Evolutionary conservation across 1,284 basidiomycete genomes (phyloP).

Genomic region (Irpex sp.): DNA sequence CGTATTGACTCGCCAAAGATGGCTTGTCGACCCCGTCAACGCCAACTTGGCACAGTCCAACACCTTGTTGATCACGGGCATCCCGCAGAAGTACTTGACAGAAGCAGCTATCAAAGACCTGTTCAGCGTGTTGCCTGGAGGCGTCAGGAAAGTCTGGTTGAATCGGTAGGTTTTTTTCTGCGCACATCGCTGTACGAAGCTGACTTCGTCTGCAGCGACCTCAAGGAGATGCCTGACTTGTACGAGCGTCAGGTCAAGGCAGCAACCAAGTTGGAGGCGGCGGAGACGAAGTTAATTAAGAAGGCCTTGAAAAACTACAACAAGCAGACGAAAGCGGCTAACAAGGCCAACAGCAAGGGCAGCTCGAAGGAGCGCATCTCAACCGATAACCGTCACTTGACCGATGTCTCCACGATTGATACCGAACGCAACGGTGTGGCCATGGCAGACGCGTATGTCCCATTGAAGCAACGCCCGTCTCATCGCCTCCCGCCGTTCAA

Average conservation of each 20-base stretch:
- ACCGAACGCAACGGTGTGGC: slow-evolving; percentile 35
- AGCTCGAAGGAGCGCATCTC: slow-evolving; percentile 22
- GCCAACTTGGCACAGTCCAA: slow-evolving; percentile 74
- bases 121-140: slow-evolving; percentile 78
- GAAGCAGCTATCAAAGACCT: slow-evolving; percentile 59
- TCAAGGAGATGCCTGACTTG: slow-evolving; percentile 79
- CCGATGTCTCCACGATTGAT: slow-evolving; percentile 33
- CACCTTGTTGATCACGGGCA: slow-evolving; percentile 85
- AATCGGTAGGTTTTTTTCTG: slow-evolving; percentile 35
- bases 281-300: slow-evolving; percentile 72
- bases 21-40: slow-evolving; percentile 75
- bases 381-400: slow-evolving; percentile 37
- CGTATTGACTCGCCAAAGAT: slow-evolving; percentile 75
- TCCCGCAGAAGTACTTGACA: slow-evolving; percentile 74
- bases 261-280: slow-evolving; percentile 77
- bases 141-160: slow-evolving; percentile 86
- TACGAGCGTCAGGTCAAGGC: slow-evolving; percentile 76
- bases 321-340: slow-evolving; percentile 39
- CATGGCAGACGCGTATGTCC: slow-evolving; percentile 52
- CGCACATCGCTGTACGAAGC: neutral
- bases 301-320: slow-evolving; percentile 64
- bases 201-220: slow-evolving; percentile 34
- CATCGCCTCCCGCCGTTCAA: slow-evolving; percentile 60
- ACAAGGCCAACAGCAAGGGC: slow-evolving; percentile 12
- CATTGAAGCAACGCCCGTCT: slow-evolving; percentile 67